Conservation (phyloP, 2,329 filamentous ascomycete species). For the Colletotrichum gloeosporioides region DNA sequence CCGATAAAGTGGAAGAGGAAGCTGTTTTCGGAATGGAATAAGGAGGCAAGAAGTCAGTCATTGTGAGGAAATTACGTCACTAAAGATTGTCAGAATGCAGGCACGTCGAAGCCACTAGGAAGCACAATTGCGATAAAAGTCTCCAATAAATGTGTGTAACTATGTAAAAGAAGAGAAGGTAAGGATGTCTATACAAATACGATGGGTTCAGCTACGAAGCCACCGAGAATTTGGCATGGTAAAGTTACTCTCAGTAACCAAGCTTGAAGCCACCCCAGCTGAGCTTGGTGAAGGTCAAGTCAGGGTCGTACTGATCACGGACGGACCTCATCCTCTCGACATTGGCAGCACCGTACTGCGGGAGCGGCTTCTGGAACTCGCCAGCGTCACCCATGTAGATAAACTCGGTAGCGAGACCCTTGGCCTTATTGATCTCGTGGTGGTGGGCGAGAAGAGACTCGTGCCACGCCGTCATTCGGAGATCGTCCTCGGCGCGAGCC, state of each 20-base stretch:
- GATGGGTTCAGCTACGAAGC: not conserved
- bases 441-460: slow-evolving; percentile 31
- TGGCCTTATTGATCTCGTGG: slow-evolving; percentile 34
- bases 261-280: slow-evolving; percentile 41
- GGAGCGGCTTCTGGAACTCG: slow-evolving; percentile 40
- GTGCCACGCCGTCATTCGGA: slow-evolving; percentile 38
- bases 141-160: not conserved
- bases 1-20: not conserved
- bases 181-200: not conserved
- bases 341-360: slow-evolving; percentile 36
- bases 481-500: slow-evolving; percentile 37
- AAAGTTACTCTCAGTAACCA: not conserved
- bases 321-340: slow-evolving; percentile 35
- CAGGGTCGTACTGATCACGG: slow-evolving; percentile 35
- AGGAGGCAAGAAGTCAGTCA: not conserved
- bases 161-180: not conserved
- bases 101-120: not conserved
- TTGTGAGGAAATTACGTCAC: not conserved
- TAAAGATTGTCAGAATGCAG: not conserved
- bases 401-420: slow-evolving; percentile 37
- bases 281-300: slow-evolving; percentile 31
- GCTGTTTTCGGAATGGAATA: not conserved
- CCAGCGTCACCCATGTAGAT: slow-evolving; percentile 43
- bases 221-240: not conserved
- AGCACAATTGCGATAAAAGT: not conserved